Percentiles rank a stretch among this genome's conserved stretches.
phyloP scores from a whole-genome alignment of 805 yeast species.

The Hagleromyces aurorensis region DNA sequence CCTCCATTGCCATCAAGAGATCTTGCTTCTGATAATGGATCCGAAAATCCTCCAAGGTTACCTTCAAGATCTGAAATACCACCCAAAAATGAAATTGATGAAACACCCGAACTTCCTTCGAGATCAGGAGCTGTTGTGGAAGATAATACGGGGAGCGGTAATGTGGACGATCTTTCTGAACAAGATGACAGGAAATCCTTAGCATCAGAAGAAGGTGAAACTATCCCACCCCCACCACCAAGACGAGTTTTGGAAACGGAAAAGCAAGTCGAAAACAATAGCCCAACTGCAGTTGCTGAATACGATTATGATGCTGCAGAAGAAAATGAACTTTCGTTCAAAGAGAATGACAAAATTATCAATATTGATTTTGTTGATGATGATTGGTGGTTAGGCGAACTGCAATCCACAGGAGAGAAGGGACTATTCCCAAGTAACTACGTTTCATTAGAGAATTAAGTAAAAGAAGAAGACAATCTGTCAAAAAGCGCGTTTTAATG shows the following conservation, averaged over 20 bases:
- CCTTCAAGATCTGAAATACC: constrained; percentile 11
- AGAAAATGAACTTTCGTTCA: constrained; percentile 81
- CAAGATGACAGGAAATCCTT: constrained; percentile 7
- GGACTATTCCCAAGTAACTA: constrained; percentile 91
- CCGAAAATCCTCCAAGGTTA: constrained; percentile 12
- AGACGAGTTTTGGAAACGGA: constrained; percentile 14
- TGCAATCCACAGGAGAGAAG: constrained; percentile 54
- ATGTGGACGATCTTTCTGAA: constrained; percentile 17
- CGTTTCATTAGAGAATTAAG: constrained; percentile 39
- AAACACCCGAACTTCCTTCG: constrained; percentile 23
- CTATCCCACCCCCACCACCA: constrained; percentile 30
- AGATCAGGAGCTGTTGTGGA: constrained; percentile 22
- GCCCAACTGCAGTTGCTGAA: constrained; percentile 60
- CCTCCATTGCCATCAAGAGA: constrained; percentile 7
- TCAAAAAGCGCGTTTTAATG: neutral
- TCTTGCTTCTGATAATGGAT: constrained; percentile 1
- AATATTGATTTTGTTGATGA: constrained; percentile 87
- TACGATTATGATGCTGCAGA: constrained; percentile 90
- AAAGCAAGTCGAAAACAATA: constrained; percentile 10
- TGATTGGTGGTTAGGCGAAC: constrained; percentile 95
- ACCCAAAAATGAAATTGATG: constrained; percentile 12
- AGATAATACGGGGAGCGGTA: constrained; percentile 22
- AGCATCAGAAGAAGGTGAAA: constrained; percentile 6
- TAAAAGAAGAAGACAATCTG: neutral
- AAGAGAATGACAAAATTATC: constrained; percentile 72